phyloP scores from a whole-genome alignment of 1,284 basidiomycete genomes.

The Ustilago vetiveriae region DNA sequence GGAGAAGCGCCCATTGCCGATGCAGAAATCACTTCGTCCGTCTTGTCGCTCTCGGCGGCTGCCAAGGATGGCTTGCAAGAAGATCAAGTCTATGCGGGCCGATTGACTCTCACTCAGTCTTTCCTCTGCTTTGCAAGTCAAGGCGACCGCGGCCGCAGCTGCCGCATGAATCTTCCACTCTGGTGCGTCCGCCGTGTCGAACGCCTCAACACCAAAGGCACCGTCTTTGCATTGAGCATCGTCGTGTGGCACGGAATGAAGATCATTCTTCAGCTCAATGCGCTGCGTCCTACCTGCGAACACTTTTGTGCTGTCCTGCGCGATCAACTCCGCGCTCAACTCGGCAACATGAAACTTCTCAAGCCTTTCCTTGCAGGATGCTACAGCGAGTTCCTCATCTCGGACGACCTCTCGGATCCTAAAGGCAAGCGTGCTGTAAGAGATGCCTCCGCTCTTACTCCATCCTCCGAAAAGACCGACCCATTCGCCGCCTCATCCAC shows the following conservation, averaged over 20 bases:
- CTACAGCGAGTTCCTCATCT: constrained; percentile 90
- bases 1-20: constrained; percentile 55
- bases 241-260: constrained; percentile 96
- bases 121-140: constrained; percentile 91
- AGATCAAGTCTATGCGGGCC: constrained; percentile 72
- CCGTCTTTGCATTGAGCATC: constrained; percentile 89
- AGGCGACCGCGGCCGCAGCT: constrained; percentile 82
- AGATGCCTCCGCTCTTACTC: constrained; percentile 23
- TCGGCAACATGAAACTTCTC: constrained; percentile 81
- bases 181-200: constrained; percentile 96
- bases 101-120: constrained; percentile 85
- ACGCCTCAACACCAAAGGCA: constrained; percentile 73
- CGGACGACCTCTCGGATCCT: constrained; percentile 67
- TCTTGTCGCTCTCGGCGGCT: constrained; percentile 60
- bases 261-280: constrained; percentile 93
- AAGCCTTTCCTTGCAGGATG: constrained; percentile 90
- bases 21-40: constrained; percentile 61
- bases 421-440: constrained; percentile 60
- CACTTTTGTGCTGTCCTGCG: constrained; percentile 89
- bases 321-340: constrained; percentile 86
- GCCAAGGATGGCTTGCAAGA: constrained; percentile 52
- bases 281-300: constrained; percentile 92
- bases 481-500: constrained; percentile 9
- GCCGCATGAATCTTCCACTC: constrained; percentile 88
- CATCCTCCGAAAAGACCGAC: constrained; percentile 20